Evolutionary conservation across 768 basidiomycete genomes (phyloP), one percentile per base, ranked within the genome.

Genomic region (Polyporus arcularius): DNA sequence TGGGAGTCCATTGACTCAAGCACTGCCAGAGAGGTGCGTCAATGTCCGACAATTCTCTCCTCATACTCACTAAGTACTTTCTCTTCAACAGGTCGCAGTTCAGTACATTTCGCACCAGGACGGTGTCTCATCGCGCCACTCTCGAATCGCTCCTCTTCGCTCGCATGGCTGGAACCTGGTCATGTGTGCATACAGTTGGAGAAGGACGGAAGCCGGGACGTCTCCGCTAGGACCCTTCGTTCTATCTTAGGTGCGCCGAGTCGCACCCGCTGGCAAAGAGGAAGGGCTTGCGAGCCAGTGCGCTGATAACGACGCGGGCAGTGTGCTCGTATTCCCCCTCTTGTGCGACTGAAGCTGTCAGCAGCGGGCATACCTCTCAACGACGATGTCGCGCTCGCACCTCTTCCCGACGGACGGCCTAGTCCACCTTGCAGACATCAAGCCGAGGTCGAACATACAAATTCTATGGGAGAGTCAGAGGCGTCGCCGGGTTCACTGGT

Each of bases 401-500:
- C 46, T 26, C 11, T 48, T 48, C 26, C n/a, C 21, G 12, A 48
- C 46, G 28, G 46, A 48, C 12, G 46, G 26, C 46, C 26, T 67
- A 52, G 58, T 65, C 35, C 69, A 71, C 57, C 59, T 66, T 32
- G 67, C 64, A 32, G 69, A 71, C 48, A 61, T 70, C 43, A 51
- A 58, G 32, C 66, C 61, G 14, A 69, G 70, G 35, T 55, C 67
- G 35, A 53, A 35, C n/a, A 18, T 62, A 26, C 51, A 58, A 47
- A 43, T 53, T 41, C 35, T 48, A 28, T 71, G 70, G 70, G 69
- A 71, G 61, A 60, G 66, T 1, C 50, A 55, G 3, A 62, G 70
- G 52, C 75, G 73, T 70, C 62, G 68, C 18, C 62, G 67, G 31
- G 67, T 65, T 4, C 71, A 71, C 38, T 71, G 70, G 70, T 58